Evolutionary conservation across 1,139 yeast genomes (phyloP).

Genomic region (Diutina pseudorugosa): DNA sequence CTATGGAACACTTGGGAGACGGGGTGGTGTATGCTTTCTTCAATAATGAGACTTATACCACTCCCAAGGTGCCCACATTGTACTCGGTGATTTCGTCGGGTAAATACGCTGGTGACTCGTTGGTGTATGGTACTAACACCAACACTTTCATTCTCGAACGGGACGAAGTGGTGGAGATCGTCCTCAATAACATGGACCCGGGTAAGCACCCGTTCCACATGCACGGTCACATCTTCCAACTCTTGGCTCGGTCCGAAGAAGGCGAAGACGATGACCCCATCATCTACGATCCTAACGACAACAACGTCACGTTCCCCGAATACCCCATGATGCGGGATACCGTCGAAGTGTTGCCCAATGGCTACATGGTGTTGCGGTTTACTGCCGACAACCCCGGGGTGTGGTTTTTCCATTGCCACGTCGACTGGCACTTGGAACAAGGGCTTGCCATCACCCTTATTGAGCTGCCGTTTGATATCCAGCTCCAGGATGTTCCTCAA

Average conservation of each 20-base stretch:
- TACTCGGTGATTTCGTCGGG: conserved; percentile 43
- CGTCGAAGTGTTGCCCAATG: conserved; percentile 49
- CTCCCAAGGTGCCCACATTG: conserved; percentile 58
- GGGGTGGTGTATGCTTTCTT: conserved; percentile 71
- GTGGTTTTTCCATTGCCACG: conserved; percentile 91
- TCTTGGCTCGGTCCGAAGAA: conserved; percentile 46
- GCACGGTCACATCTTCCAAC: conserved; percentile 79
- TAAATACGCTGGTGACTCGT: conserved; percentile 29
- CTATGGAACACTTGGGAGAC: conserved; percentile 58
- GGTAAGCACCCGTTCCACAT: conserved; percentile 91
- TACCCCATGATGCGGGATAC: conserved; percentile 58
- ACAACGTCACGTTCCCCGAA: conserved; percentile 46
- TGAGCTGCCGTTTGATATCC: conserved; percentile 55
- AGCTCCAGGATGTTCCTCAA: conserved; percentile 21
- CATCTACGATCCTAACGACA: conserved; percentile 35
- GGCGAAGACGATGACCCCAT: conserved; percentile 38
- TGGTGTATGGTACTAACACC: conserved; percentile 58
- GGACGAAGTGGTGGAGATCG: conserved; percentile 57
- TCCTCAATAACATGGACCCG: conserved; percentile 64
- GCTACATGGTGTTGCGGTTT: conserved; percentile 55
- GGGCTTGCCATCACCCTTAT: conserved; percentile 65
- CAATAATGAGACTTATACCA: conserved; percentile 49
- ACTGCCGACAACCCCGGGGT: conserved; percentile 81
- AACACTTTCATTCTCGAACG: conserved; percentile 48
- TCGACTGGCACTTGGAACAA: conserved; percentile 89